Evolutionary conservation across 441 rosid species (phyloP).

Genomic region (Pelargonium fulgidum): DNA sequence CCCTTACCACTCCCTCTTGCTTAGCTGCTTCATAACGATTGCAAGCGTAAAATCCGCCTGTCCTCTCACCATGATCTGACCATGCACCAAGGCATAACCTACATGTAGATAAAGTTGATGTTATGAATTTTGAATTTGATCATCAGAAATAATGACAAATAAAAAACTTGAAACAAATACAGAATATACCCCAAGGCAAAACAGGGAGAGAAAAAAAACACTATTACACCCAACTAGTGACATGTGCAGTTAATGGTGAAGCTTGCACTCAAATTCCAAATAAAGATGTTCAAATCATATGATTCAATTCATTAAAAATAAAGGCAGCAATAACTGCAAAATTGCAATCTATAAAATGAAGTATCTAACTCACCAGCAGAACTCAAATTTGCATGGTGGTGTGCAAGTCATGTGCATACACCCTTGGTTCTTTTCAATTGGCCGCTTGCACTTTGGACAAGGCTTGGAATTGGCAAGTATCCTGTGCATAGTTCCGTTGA

Average conservation of each 20-base stretch:
- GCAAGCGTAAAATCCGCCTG: conserved; percentile 94
- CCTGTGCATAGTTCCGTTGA: conserved; percentile 31
- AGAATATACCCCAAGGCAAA: too few relatives aligned
- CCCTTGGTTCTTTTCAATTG: neutral
- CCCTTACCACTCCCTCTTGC: conserved; percentile 72
- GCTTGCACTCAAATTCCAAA: too few relatives aligned
- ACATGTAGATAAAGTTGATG: conserved; percentile 10
- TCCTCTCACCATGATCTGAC: conserved; percentile 88
- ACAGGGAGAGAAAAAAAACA: too few relatives aligned
- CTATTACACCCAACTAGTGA: too few relatives aligned
- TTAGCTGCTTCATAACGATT: conserved; percentile 85
- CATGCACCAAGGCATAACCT: conserved; percentile 95
- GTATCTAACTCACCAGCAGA: neutral
- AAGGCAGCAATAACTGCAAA: too few relatives aligned
- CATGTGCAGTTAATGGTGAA: too few relatives aligned
- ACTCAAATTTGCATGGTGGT: neutral
- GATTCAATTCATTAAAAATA: too few relatives aligned
- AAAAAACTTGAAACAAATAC: neutral
- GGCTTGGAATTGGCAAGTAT: neutral
- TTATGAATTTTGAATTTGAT: too few relatives aligned
- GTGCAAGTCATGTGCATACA: neutral
- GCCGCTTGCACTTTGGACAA: neutral
- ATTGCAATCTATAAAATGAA: neutral
- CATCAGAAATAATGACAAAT: conserved; percentile 3
- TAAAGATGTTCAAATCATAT: too few relatives aligned